phyloP scores from a whole-genome alignment of 768 basidiomycete species.

The Boletus insuetus region DNA sequence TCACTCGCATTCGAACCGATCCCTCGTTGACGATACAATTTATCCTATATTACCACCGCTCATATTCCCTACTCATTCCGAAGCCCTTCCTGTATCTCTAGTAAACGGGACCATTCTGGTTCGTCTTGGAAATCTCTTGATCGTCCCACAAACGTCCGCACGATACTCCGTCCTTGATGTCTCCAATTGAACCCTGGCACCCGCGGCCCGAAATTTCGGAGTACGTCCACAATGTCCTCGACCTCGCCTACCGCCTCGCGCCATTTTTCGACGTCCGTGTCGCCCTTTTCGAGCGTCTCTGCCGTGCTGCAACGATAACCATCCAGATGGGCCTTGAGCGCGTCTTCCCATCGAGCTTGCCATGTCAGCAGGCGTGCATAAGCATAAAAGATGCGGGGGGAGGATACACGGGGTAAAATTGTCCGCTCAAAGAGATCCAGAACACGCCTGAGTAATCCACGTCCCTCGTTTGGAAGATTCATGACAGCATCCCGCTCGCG shows the following conservation, averaged over 20 bases:
- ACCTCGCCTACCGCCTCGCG: conserved; percentile 75
- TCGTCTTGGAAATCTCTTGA: conserved; percentile 89
- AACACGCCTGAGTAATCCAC: conserved; percentile 65
- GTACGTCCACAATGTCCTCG: conserved; percentile 77
- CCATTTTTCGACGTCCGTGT: conserved; percentile 68
- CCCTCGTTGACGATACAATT: conserved; percentile 1
- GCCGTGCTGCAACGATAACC: conserved; percentile 76
- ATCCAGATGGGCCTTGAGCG: conserved; percentile 79
- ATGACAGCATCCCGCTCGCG: conserved; percentile 16
- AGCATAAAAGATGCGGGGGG: conserved; percentile 76
- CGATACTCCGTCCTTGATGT: conserved; percentile 80
- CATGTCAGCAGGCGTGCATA: conserved; percentile 80
- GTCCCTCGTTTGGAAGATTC: conserved; percentile 57
- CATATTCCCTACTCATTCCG: conserved; percentile 7
- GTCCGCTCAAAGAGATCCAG: conserved; percentile 69
- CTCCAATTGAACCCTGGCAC: conserved; percentile 68
- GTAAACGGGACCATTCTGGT: conserved; percentile 73
- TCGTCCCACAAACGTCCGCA: conserved; percentile 85
- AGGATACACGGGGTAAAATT: conserved; percentile 79
- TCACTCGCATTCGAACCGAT: neutral
- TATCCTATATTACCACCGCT: conserved; percentile 20
- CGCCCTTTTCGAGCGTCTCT: conserved; percentile 58
- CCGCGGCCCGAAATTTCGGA: conserved; percentile 80
- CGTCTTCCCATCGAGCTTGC: conserved; percentile 71
- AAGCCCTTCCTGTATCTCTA: conserved; percentile 45